Evolutionary conservation across 768 basidiomycete species (phyloP).

Genomic region (Leccinum truebloodii): DNA sequence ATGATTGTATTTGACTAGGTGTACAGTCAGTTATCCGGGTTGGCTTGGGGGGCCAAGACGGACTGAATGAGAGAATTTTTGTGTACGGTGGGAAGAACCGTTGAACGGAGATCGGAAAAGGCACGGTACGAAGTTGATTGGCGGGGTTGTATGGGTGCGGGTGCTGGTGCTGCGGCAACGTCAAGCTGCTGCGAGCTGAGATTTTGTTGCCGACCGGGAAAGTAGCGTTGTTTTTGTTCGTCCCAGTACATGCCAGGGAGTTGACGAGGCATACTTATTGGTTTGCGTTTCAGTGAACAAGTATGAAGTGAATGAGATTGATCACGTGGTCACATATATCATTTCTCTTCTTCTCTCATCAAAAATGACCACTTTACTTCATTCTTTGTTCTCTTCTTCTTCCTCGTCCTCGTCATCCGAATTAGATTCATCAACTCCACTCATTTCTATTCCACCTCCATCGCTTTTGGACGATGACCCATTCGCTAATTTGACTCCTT

Average conservation of each 20-base stretch:
- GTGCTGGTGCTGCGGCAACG: not conserved
- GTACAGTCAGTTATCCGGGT: not conserved
- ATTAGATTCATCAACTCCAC: not conserved
- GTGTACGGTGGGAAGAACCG: constrained; percentile 11
- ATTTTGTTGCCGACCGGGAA: constrained; percentile 34
- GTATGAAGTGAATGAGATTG: not conserved
- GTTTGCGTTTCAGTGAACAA: not conserved
- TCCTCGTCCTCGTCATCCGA: not conserved
- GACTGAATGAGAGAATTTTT: constrained; percentile 32
- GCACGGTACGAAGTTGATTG: not conserved
- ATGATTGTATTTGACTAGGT: constrained; percentile 42
- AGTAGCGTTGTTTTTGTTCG: constrained; percentile 51
- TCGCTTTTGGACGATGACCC: constrained; percentile 68
- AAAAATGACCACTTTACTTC: too few relatives aligned
- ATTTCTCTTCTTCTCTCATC: not conserved
- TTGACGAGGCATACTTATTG: constrained; percentile 42
- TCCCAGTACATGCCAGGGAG: constrained; percentile 64
- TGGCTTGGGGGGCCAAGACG: constrained; percentile 1
- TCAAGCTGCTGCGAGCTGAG: not conserved
- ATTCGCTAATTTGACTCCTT: constrained; percentile 58
- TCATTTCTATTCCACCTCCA: constrained; percentile 5
- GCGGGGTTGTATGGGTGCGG: not conserved
- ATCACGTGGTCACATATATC: not conserved
- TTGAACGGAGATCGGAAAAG: constrained; percentile 19
- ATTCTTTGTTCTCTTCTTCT: not conserved